Evolutionary conservation across 1,284 basidiomycete genomes (phyloP), one percentile per base, ranked within the genome.

Genomic region (Trichosporon ovoides): DNA sequence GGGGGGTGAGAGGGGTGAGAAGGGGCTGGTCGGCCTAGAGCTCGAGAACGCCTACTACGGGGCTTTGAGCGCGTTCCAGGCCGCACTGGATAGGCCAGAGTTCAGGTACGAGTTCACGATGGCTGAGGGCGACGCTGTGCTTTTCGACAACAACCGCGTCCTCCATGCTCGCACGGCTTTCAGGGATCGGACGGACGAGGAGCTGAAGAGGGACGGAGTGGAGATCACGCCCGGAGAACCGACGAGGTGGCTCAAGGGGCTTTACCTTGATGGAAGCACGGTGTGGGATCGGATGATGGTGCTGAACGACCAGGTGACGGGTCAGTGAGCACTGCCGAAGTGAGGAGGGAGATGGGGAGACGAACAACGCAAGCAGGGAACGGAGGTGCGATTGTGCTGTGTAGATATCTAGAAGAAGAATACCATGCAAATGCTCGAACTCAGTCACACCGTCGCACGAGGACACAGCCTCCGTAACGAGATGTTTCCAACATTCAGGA

Each of bases 111-210:
- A 85, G 66, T 86, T 90, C 74, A 84, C 83, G 55, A 78, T 98
- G 56, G 73, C 80, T 34, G 90, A 93, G 73, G 91, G 92, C 43
- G 91, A 97, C 65, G 86, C 87, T 18, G 92, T 91, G 34, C 66
- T 95, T 12, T 98, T 98, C 67, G 93, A 98, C 74, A 98, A 98
- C 69, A 81, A 93, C 20, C 81, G 95, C n/a, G 86, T 96, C 2
- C 76, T 98, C 58, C 95, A 98, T 72, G 90, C 90, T 0, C 79
- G 95, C 11, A 89, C 85, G 1, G 87, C 86, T 3, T 98, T 98
- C 73, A 70, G 77, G 38, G 82, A 85, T 55, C 68, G 63, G 31
- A 66, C 61, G 10, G 69, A 54, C 69, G 66, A 58, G 34, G 65
- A 70, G 55, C 48, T 59, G 10, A 51, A 43, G 58, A 52, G 35